Evolutionary conservation across 2,329 filamentous ascomycete species (phyloP), one percentile per base, ranked within the genome.

Genomic region (Diplodia scrobiculata): DNA sequence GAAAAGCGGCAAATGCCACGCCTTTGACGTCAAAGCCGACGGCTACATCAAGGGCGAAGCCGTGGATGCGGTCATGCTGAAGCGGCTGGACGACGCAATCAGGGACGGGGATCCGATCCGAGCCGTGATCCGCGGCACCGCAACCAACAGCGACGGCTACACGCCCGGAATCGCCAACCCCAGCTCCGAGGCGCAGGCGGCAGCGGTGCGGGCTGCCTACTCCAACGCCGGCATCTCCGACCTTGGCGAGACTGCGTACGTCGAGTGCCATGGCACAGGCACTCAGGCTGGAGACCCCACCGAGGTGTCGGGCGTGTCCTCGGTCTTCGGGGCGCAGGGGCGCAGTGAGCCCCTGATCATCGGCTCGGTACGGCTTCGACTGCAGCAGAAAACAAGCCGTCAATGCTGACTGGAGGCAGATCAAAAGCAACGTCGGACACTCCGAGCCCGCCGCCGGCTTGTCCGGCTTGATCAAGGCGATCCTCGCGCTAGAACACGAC

Each of bases 201-300:
- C 67, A 72, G 25, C 70, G 71, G 3, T 25, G 21, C 21, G 21
- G 21, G 21, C 21, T 25, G 21, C 21, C 21, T 25, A 63, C 68
- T 1, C 64, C 71, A 2, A 75, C 73, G 3, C 71, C 68, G 1
- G 21, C 21, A 25, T 25, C 21, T 25, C 21, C 21, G 21, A 29
- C 29, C 5, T 29, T 2, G 3, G 7, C 1, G 29, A 29, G 5
- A 29, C 29, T 5, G 29, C 5, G 5, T 80, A 76, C 65, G 72
- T 80, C 32, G 80, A 87, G 69, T 81, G 81, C 2, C 85, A 87
- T 70, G 84, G 84, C n/a, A 86, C 84, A 0, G 84, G 84, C 6
- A 87, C 66, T 2, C 77, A 25, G 21, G 21, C 21, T 25, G 21
- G 21, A 25, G 21, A 25, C 21, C 21, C 21, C 21, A 25, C 21